Conservation (phyloP, 164 flowering plant species). For the Magnolia kwangsiensis region DNA sequence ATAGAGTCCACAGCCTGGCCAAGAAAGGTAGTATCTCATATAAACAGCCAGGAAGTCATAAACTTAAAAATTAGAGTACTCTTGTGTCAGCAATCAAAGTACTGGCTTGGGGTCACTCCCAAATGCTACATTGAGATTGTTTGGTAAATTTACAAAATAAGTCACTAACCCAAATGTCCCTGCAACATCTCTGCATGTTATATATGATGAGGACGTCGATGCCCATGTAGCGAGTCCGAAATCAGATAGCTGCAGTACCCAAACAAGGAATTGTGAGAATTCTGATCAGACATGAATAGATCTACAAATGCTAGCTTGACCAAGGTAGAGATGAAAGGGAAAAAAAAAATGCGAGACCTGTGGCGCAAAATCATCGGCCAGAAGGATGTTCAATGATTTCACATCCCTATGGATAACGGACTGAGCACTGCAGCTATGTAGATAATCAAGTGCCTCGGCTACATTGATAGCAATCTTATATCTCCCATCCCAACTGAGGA, state of each 20-base stretch:
- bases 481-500: constrained; percentile 81
- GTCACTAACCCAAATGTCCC: constrained; percentile 90
- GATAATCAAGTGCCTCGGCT: constrained; percentile 86
- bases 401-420: constrained; percentile 97
- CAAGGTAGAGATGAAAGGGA: background rate
- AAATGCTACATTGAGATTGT: background rate
- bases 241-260: constrained; percentile 71
- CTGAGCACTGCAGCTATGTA: constrained; percentile 48
- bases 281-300: background rate
- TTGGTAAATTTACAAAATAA: background rate
- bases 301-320: background rate
- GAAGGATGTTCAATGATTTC: constrained; percentile 88
- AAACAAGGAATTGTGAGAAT: constrained; percentile 9
- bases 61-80: too few relatives aligned
- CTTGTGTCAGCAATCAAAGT: too few relatives aligned
- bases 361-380: constrained; percentile 88
- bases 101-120: too few relatives aligned
- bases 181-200: constrained; percentile 78
- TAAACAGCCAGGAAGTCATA: too few relatives aligned
- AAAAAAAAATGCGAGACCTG: constrained; percentile 32
- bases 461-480: constrained; percentile 86
- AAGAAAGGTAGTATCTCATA: too few relatives aligned
- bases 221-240: constrained; percentile 95
- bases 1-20: too few relatives aligned
- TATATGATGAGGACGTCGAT: constrained; percentile 53